Evolutionary conservation across 306 rosid genomes (phyloP), one percentile per base, ranked within the genome.

Genomic region (Clitoria ternatea): DNA sequence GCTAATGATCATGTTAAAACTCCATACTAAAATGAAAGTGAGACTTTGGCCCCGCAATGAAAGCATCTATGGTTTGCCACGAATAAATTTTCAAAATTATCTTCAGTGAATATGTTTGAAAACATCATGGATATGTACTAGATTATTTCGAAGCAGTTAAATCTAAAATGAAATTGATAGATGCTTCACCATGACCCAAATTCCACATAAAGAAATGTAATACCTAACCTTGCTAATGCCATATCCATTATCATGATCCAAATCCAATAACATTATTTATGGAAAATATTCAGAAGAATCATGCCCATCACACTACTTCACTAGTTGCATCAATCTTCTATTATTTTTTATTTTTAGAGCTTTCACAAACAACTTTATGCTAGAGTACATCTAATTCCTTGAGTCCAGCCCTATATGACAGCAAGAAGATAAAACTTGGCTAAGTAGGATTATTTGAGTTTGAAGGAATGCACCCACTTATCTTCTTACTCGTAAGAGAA

Each of bases 241-340:
- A 65, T 43, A 26, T 52, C 8, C 19, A 74, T 65, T 66, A 53
- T n/a, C n/a, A 32, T 44, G 61, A 56, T 75, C 24, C 50, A 55
- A 56, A 56, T 75, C 24, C 50, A 55, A 56, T 3, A 57, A 10
- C 5, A 7, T 22, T 23, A 19, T 40, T 54, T 11, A 54, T 19
- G 18, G 13, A 45, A 60, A 44, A 71, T 50, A 74, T 36, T 39
- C 72, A 50, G 5, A 10, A 17, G 11, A 15, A 56, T 43, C 43
- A 26, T 9, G 49, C 39, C 61, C n/a, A 19, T 23, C 9, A 23
- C 29, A n/a, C n/a, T n/a, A n/a, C n/a, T n/a, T n/a, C n/a, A n/a
- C n/a, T n/a, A n/a, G n/a, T n/a, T 45, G 15, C 15, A 22, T 49
- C 9, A 57, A 45, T 23, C 23, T 37, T 23, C 69, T 24, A 60